These are phyloP conservation scores for Drechslerella coelobrocha DNA, from an alignment of 2,329 filamentous ascomycete species.

Conservation along the genomic window DNA sequence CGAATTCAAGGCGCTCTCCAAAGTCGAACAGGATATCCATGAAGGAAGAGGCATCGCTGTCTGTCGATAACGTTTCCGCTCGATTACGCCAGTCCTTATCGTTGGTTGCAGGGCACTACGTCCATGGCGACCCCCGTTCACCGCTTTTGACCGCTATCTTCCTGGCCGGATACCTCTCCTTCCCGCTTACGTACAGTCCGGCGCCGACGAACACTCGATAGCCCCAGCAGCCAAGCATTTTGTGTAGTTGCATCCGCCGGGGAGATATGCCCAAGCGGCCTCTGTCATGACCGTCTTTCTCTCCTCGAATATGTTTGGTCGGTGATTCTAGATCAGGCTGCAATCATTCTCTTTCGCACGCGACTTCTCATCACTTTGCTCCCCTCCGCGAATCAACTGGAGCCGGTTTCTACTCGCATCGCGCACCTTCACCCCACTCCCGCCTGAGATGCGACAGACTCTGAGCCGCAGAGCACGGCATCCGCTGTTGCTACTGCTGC, in stretches of 20 bases:
- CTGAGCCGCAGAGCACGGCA: constrained; percentile 32
- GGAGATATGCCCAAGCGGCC: not conserved
- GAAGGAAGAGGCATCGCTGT: not conserved
- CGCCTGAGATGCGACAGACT: constrained; percentile 22
- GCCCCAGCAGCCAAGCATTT: not conserved
- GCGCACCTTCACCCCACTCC: not conserved
- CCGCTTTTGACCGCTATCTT: not conserved
- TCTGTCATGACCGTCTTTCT: not conserved
- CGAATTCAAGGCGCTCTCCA: not conserved
- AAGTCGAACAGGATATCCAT: not conserved
- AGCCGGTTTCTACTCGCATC: constrained; percentile 3
- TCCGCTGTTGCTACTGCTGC: constrained; percentile 26
- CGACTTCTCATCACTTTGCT: constrained; percentile 11
- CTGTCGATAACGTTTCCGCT: not conserved
- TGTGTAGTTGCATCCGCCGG: not conserved
- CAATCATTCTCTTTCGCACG: constrained; percentile 20
- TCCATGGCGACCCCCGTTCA: not conserved
- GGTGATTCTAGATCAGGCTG: constrained; percentile 6
- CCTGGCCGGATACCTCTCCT: not conserved
- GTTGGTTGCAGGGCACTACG: not conserved
- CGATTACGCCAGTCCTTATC: not conserved
- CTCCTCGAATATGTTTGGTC: constrained; percentile 13
- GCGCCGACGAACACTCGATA: not conserved
- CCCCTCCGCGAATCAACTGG: not conserved
- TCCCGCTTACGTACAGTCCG: not conserved